These are phyloP conservation scores for Ochromonadaceae sp. DNA, from an alignment of 352 stramenopile genomes.

Conservation along the genomic window DNA sequence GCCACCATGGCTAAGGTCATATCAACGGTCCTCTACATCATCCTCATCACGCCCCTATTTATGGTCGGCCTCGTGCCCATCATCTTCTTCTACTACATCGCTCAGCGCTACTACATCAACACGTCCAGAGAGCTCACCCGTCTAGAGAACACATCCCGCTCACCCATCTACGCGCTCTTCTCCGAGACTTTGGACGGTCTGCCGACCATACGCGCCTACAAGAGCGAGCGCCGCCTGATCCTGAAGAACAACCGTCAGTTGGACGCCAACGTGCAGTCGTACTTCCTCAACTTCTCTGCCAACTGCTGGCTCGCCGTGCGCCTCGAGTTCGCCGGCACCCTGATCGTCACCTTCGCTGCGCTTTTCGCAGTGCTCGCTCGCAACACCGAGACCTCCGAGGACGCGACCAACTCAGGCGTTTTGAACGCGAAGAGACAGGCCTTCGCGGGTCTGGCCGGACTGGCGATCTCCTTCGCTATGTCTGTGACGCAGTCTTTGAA, in stretches of 20 bases:
- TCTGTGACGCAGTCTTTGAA: constrained; percentile 76
- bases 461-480: constrained; percentile 82
- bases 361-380: constrained; percentile 56
- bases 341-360: constrained; percentile 72
- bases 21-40: constrained; percentile 42
- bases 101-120: constrained; percentile 77
- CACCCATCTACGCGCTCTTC: constrained; percentile 87
- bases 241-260: constrained; percentile 28
- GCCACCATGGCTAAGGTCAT: constrained; percentile 41
- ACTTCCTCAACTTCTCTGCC: constrained; percentile 64
- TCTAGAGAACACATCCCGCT: constrained; percentile 49
- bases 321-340: constrained; percentile 66
- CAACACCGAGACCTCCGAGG: constrained; percentile 17
- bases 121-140: constrained; percentile 64
- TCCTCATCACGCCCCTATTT: constrained; percentile 45
- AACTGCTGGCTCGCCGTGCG: constrained; percentile 89
- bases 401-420: background rate
- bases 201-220: constrained; percentile 45
- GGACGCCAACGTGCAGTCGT: constrained; percentile 46
- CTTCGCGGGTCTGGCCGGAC: constrained; percentile 60
- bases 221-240: constrained; percentile 17
- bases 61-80: constrained; percentile 39
- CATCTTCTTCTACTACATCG: constrained; percentile 43
- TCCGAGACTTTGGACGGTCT: constrained; percentile 68
- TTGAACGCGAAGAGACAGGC: background rate